Percentiles rank a stretch among this genome's conserved stretches.
phyloP scores from a whole-genome alignment of 75 land plant genomes.

The Selaginella tamariscina region DNA sequence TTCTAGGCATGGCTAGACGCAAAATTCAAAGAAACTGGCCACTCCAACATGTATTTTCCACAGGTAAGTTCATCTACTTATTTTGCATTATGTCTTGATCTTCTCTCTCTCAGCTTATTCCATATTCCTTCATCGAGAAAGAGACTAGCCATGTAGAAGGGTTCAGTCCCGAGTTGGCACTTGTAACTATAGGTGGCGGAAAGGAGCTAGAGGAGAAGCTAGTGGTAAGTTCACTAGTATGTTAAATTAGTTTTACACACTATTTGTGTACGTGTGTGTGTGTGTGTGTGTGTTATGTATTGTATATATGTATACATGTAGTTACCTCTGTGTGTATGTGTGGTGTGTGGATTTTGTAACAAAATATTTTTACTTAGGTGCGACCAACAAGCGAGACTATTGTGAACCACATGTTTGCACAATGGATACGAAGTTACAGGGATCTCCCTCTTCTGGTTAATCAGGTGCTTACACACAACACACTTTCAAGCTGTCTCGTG shows the following conservation, averaged over 20 bases:
- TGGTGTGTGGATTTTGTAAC: neutral
- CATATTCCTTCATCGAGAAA: constrained; percentile 96
- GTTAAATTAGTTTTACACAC: too few species aligned
- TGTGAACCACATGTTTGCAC: constrained; percentile 98
- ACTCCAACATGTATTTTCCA: constrained; percentile 95
- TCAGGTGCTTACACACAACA: constrained; percentile 31
- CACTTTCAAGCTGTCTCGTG: too few species aligned
- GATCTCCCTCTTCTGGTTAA: constrained; percentile 94
- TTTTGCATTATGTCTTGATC: neutral
- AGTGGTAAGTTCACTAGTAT: constrained; percentile 40
- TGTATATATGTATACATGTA: too few species aligned
- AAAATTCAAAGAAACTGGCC: constrained; percentile 95
- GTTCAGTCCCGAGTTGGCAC: constrained; percentile 93
- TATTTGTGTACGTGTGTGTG: too few species aligned
- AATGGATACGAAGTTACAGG: constrained; percentile 93
- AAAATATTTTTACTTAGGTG: constrained; percentile 61
- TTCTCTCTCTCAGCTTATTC: constrained; percentile 58
- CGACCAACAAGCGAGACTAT: constrained; percentile 99
- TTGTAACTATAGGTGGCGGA: constrained; percentile 96
- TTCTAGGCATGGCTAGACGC: constrained; percentile 51
- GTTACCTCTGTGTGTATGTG: neutral
- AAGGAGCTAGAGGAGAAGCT: constrained; percentile 96
- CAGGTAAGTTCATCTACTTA: constrained; percentile 39
- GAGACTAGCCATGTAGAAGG: constrained; percentile 99
- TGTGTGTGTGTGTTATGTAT: neutral